phyloP scores from a whole-genome alignment of 2,329 filamentous ascomycete genomes.

The Nigrospora oryzae region DNA sequence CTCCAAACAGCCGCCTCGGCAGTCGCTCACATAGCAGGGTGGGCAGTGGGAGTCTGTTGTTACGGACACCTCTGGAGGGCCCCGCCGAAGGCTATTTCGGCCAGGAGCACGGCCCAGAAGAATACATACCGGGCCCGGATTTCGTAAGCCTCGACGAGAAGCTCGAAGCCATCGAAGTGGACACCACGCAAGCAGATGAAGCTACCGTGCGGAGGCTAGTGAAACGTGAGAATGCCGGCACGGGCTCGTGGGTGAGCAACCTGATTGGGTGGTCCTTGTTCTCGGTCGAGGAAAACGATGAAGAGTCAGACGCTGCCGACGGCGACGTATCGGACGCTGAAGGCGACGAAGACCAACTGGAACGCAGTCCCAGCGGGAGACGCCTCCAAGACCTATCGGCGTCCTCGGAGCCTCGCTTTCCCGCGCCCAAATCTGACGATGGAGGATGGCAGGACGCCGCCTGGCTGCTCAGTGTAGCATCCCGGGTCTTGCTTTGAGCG shows the following conservation, averaged over 20 bases:
- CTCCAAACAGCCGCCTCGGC: constrained; percentile 34
- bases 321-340: constrained; percentile 25
- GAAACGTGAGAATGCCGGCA: constrained; percentile 39
- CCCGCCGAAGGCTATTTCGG: constrained; percentile 34
- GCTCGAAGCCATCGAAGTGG: constrained; percentile 44
- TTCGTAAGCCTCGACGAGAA: constrained; percentile 56
- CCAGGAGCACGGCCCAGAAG: constrained; percentile 19
- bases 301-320: constrained; percentile 33
- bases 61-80: constrained; percentile 35
- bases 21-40: constrained; percentile 38
- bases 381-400: constrained; percentile 20
- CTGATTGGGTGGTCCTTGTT: constrained; percentile 55
- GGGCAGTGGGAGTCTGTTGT: constrained; percentile 28
- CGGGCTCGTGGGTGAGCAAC: constrained; percentile 51
- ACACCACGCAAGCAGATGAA: constrained; percentile 47
- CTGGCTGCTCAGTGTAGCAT: constrained; percentile 58
- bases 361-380: constrained; percentile 28
- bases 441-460: constrained; percentile 60
- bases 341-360: constrained; percentile 25
- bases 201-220: constrained; percentile 49
- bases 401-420: constrained; percentile 33
- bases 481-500: constrained; percentile 47
- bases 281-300: constrained; percentile 52
- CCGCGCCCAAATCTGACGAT: constrained; percentile 42
- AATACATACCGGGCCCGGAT: constrained; percentile 43